These are phyloP conservation scores for Lactarius tabidus DNA, from an alignment of 768 basidiomycete genomes.

Conservation along the genomic window DNA sequence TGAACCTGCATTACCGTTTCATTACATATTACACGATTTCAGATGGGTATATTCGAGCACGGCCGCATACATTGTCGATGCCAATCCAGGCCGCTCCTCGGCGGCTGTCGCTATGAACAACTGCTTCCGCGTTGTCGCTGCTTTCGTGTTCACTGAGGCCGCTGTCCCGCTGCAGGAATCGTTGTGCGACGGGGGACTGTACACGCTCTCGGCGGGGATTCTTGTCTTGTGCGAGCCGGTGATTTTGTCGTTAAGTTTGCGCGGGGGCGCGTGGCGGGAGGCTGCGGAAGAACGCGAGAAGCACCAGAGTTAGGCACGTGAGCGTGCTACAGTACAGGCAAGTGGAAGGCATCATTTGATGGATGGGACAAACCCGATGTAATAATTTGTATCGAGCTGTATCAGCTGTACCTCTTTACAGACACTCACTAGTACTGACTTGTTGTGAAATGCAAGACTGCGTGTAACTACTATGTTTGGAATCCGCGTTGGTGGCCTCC, in stretches of 20 bases:
- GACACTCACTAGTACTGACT: too few species aligned
- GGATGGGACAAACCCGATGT: too few species aligned
- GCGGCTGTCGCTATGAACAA: constrained; percentile 75
- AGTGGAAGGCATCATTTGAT: too few species aligned
- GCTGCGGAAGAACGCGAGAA: constrained; percentile 39
- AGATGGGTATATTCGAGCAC: constrained; percentile 65
- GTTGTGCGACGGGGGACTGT: constrained; percentile 77
- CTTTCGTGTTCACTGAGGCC: constrained; percentile 66
- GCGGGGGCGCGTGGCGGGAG: constrained; percentile 58
- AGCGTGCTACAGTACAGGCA: not conserved
- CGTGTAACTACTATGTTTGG: too few species aligned
- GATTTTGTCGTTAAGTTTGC: constrained; percentile 55
- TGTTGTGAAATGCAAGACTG: too few species aligned
- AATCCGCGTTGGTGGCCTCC: too few species aligned
- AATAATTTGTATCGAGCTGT: too few species aligned
- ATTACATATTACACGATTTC: not conserved
- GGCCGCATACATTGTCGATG: constrained; percentile 82
- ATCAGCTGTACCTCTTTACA: too few species aligned
- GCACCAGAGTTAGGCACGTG: not conserved
- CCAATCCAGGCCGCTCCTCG: constrained; percentile 76
- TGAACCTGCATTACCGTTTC: too few species aligned
- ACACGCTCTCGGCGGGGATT: constrained; percentile 60
- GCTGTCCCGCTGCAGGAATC: constrained; percentile 62
- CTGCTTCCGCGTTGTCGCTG: constrained; percentile 63
- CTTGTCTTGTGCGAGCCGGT: constrained; percentile 50